Conservation (phyloP, 1,284 basidiomycete species). For the Papiliotrema nemorosa region DNA sequence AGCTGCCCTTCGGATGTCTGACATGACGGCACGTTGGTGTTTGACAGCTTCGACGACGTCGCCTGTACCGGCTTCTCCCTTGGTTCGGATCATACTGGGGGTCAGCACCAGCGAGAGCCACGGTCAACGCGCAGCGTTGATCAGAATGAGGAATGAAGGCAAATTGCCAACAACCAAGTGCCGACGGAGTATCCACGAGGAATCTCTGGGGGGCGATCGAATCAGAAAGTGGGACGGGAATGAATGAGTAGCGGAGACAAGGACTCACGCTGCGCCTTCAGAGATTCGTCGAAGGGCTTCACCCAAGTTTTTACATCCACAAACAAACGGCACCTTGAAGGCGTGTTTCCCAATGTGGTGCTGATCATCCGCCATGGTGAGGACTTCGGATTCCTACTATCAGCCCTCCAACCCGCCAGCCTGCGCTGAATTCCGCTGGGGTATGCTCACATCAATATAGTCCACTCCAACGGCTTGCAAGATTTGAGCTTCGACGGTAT, state of each 20-base stretch:
- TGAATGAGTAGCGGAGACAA: neutral
- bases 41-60: constrained; percentile 97
- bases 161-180: too few species aligned
- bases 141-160: too few species aligned
- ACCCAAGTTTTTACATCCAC: constrained; percentile 59
- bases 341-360: constrained; percentile 76
- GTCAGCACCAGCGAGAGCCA: constrained; percentile 1
- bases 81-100: constrained; percentile 75
- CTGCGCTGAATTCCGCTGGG: neutral
- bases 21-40: constrained; percentile 78
- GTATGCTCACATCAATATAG: constrained; percentile 81
- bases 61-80: constrained; percentile 95
- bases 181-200: too few species aligned
- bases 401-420: constrained; percentile 1
- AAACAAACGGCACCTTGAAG: constrained; percentile 72
- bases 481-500: constrained; percentile 96
- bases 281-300: constrained; percentile 95
- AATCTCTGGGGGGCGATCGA: too few species aligned
- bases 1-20: constrained; percentile 80
- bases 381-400: constrained; percentile 75
- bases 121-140: too few species aligned
- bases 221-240: neutral
- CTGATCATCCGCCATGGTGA: constrained; percentile 92
- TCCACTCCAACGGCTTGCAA: constrained; percentile 92
- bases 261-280: constrained; percentile 81